phyloP scores from a whole-genome alignment of 1,284 basidiomycete species.

The Rhodotorula sp. region DNA sequence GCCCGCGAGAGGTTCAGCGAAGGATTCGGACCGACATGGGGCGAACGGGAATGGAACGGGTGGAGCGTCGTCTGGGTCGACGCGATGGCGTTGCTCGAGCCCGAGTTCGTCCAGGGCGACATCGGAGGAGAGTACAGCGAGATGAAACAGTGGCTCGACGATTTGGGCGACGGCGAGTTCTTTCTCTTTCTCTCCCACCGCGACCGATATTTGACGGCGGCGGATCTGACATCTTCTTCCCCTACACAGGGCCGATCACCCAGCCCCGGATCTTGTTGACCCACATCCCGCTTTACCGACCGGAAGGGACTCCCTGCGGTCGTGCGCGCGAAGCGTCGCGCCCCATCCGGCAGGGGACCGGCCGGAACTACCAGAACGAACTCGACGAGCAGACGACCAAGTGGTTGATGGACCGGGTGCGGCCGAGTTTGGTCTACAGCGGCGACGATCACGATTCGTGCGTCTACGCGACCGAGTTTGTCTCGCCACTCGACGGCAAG shows the following conservation, averaged over 20 bases:
- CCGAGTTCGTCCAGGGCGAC: conserved; percentile 16
- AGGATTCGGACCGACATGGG: conserved; percentile 63
- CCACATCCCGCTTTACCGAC: conserved; percentile 76
- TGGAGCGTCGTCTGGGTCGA: conserved; percentile 46
- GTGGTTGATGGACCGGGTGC: conserved; percentile 65
- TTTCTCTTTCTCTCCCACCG: background rate
- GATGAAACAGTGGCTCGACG: conserved; percentile 31
- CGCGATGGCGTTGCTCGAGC: conserved; percentile 44
- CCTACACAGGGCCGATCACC: conserved; percentile 10
- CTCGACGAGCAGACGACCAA: conserved; percentile 67
- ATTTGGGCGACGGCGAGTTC: conserved; percentile 23
- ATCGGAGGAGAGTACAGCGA: conserved; percentile 10
- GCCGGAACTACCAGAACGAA: conserved; percentile 76
- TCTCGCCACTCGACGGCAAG: conserved; percentile 3
- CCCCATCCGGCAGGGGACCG: conserved; percentile 67
- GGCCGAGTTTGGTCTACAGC: conserved; percentile 70
- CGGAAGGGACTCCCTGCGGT: conserved; percentile 69
- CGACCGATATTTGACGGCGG: background rate
- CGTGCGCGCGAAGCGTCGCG: conserved; percentile 65
- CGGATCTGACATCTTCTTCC: conserved; percentile 24
- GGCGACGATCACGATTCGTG: conserved; percentile 89
- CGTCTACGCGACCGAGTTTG: conserved; percentile 56
- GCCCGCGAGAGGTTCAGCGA: conserved; percentile 63
- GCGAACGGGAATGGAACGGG: conserved; percentile 70
- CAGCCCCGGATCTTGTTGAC: conserved; percentile 62